Evolutionary conservation across 257 asterid species (phyloP).

Genomic region (Paraleonurus japonicus): DNA sequence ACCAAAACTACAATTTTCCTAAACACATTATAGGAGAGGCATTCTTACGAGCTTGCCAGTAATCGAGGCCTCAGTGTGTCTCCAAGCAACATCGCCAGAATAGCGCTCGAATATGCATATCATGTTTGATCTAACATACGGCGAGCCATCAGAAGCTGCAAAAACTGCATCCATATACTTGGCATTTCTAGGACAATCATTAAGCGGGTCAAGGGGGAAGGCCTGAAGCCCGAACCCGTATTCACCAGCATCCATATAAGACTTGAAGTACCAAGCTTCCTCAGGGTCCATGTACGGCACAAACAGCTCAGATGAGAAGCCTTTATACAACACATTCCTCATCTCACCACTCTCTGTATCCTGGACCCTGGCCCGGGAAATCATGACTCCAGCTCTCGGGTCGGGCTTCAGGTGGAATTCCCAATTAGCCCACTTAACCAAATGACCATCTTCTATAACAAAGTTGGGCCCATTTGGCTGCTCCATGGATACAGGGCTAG

Average conservation of each 20-base stretch:
- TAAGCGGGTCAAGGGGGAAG: slow-evolving; percentile 64
- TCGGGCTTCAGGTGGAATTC: slow-evolving; percentile 92
- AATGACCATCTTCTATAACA: slow-evolving; percentile 58
- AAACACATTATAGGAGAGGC: neutral
- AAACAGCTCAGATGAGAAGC: slow-evolving; percentile 76
- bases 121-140: slow-evolving; percentile 55
- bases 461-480: slow-evolving; percentile 97
- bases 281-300: slow-evolving; percentile 91
- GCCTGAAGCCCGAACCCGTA: slow-evolving; percentile 72
- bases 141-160: slow-evolving; percentile 65
- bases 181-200: slow-evolving; percentile 75
- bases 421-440: slow-evolving; percentile 96
- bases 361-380: slow-evolving; percentile 59
- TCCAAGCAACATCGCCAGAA: slow-evolving; percentile 69
- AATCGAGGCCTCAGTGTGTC: slow-evolving; percentile 64
- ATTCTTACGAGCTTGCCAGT: slow-evolving; percentile 37
- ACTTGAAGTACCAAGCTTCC: slow-evolving; percentile 77
- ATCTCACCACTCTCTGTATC: slow-evolving; percentile 63
- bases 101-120: slow-evolving; percentile 73
- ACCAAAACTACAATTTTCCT: too few relatives aligned
- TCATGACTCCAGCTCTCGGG: slow-evolving; percentile 80
- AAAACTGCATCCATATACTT: slow-evolving; percentile 65
- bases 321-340: slow-evolving; percentile 86
- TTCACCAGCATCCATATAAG: slow-evolving; percentile 88
- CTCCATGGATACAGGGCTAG: slow-evolving; percentile 69